Conservation (phyloP, 192 early-diverging fungal genomes). For the Radiomyces spectabilis region DNA sequence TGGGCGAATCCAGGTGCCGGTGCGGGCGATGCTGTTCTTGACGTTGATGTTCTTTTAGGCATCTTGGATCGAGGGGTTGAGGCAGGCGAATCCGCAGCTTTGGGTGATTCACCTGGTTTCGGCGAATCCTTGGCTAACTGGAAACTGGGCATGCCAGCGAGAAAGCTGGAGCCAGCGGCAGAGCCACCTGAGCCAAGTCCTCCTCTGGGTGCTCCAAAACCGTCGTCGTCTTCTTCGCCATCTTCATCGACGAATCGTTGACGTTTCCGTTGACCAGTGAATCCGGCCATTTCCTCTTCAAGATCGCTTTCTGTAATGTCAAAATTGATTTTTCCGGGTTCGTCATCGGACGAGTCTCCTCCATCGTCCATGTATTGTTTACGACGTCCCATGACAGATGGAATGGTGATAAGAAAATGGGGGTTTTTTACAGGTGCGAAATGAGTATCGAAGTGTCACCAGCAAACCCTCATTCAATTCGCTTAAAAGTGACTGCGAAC, state of each 20-base stretch:
- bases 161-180: too few species aligned
- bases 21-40: slow-evolving; percentile 9
- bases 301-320: slow-evolving; percentile 40
- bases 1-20: slow-evolving; percentile 74
- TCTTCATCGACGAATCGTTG: slow-evolving; percentile 34
- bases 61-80: slow-evolving; percentile 4
- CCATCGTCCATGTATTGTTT: slow-evolving; percentile 30
- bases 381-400: slow-evolving; percentile 24
- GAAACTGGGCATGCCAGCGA: slow-evolving; percentile 8
- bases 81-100: slow-evolving; percentile 1
- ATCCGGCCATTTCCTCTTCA: slow-evolving; percentile 47
- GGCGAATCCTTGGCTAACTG: slow-evolving; percentile 1
- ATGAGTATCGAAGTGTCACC: too few species aligned
- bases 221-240: slow-evolving; percentile 37
- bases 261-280: slow-evolving; percentile 31
- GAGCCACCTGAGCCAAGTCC: slow-evolving; percentile 4
- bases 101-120: background rate
- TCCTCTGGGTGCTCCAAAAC: background rate
- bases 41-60: slow-evolving; percentile 7
- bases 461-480: too few species aligned
- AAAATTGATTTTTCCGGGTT: slow-evolving; percentile 16
- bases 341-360: slow-evolving; percentile 28
- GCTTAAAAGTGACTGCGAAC: too few species aligned
- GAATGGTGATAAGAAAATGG: too few species aligned
- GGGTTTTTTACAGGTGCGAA: too few species aligned